Base-by-base conservation (phyloP, 1,284 basidiomycete genomes). In the Anthracocystis walkeri region DNA sequence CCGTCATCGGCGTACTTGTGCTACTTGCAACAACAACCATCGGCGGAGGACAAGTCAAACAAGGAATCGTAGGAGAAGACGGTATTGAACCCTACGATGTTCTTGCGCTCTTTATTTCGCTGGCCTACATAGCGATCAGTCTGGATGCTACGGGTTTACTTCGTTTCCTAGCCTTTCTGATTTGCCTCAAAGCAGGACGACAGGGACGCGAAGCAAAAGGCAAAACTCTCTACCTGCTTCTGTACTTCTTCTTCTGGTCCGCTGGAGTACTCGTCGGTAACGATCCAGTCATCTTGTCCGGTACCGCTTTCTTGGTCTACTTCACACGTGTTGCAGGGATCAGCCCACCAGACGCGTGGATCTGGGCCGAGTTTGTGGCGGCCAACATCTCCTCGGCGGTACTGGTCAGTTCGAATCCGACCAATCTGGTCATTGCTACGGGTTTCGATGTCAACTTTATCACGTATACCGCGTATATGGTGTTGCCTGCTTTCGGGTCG, bases 111-210 rank as follows among this genome's bases (percentile, higher is more conserved):
- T 97, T 98, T 87, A 90, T 94, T 75, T 93, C 92, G 2, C 88
- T 98, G 58, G 95, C 95, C 0, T 99, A 98, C 87, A 92, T 98
- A 87, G 91, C 95, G 4, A 92, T 97, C 54, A 94, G 94, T 0
- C 89, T 98, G 41, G 95, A 99, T 82, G 89, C 92, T 8, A 95
- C 94, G 0, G 95, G 96, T 2, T 87, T 96, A 12, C 88, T 98
- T 5, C 90, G 92, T 49, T 92, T 91, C 51, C 90, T 95, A 2
- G 95, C 95, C 0, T 75, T 79, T 38, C 53, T 76, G 27, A 72
- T 76, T 56, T 76, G 74, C 25, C 58, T 73, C 53, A 79, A 79
- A 51, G 77, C 75, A 0, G 77, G 79, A 21, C 48, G 65, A 6
- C 63, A 69, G 31, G 78, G 78, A 21, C 53, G 67, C 7, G 71